Evolutionary conservation across 225 moss, liverwort and hornwort genomes (phyloP).

Genomic region (Pseudisothecium myosuroides): DNA sequence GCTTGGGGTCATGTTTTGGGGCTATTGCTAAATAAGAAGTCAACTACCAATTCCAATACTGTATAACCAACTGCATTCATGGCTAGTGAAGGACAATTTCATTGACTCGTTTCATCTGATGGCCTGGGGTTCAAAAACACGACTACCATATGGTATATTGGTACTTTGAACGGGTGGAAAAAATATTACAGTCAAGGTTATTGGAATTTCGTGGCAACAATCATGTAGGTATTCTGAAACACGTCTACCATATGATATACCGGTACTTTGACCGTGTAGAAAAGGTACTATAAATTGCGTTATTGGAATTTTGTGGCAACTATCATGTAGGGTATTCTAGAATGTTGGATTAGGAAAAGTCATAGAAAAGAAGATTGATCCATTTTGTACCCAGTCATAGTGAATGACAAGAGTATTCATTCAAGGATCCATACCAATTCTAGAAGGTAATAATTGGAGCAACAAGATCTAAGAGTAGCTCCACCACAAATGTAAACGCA

Average conservation of each 20-base stretch:
- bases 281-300: not conserved
- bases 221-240: no score
- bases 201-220: no score
- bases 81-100: not conserved
- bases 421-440: not conserved
- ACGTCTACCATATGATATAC: no score
- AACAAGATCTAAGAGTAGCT: not conserved
- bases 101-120: not conserved
- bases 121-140: not conserved
- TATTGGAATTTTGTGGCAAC: not conserved
- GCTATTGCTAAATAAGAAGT: not conserved
- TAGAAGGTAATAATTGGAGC: not conserved
- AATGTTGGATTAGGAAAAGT: not conserved
- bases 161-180: rapidly evolving
- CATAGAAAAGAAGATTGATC: not conserved
- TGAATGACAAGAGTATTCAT: not conserved
- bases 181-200: no score
- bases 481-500: no score
- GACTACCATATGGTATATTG: no score
- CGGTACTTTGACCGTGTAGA: rapidly evolving
- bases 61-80: not conserved
- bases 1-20: not conserved
- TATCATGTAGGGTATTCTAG: not conserved
- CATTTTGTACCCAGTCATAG: not conserved
- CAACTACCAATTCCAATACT: not conserved